These are phyloP conservation scores for Pilasporangium apinafurcum DNA, from an alignment of 352 stramenopile genomes.

Conservation along the genomic window DNA sequence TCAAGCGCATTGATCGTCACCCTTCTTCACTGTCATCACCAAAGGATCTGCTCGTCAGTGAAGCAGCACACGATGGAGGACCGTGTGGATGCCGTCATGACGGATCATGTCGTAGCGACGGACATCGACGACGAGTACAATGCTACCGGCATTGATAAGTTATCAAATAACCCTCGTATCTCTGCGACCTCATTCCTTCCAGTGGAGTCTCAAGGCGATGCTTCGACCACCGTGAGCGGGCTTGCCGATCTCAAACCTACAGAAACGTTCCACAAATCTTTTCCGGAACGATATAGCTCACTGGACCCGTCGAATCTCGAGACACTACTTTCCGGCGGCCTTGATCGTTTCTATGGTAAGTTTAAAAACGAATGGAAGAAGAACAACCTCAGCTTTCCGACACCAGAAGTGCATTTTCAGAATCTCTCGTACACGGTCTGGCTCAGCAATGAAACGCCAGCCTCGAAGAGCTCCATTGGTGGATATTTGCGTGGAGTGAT, in stretches of 20 bases:
- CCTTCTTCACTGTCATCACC: too few species aligned
- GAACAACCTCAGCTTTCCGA: conserved; percentile 48
- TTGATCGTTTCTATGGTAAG: conserved; percentile 49
- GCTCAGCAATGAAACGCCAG: conserved; percentile 19
- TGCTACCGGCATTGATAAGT: not conserved
- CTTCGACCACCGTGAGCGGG: not conserved
- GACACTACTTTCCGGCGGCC: conserved; percentile 42
- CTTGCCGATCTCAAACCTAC: not conserved
- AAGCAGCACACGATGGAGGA: too few species aligned
- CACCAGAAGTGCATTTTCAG: conserved; percentile 52
- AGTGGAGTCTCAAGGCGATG: not conserved
- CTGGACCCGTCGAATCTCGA: conserved; percentile 44
- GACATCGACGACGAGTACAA: conserved; percentile 1
- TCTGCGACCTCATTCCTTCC: not conserved
- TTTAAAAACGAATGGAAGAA: conserved; percentile 30
- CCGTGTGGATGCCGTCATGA: not conserved
- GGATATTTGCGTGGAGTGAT: conserved; percentile 11
- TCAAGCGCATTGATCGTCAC: too few species aligned
- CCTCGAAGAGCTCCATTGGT: conserved; percentile 30
- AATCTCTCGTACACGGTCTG: conserved; percentile 40
- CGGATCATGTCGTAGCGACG: conserved; percentile 4
- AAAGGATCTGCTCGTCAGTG: too few species aligned
- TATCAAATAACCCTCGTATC: not conserved
- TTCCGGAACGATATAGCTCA: conserved; percentile 23
- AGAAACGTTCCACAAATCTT: conserved; percentile 5